Evolutionary conservation across 1,139 yeast genomes (phyloP).

Genomic region (Saccharomyces hybrid): DNA sequence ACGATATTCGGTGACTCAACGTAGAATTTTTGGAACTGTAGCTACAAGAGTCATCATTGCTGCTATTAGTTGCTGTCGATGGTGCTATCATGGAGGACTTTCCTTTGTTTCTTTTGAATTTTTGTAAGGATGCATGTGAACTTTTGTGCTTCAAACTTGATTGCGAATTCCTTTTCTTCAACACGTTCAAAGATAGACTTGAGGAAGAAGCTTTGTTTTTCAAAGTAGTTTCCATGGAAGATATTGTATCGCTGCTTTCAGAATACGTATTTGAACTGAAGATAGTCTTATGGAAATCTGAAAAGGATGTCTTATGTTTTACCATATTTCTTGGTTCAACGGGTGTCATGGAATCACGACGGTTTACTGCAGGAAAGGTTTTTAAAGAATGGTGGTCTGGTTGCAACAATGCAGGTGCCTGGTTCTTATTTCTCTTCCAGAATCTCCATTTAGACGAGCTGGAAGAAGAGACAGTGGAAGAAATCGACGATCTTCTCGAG

Average conservation of each 20-base stretch:
- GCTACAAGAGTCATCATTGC: conserved; percentile 12
- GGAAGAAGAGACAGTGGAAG: conserved; percentile 1
- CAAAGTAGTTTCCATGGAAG: conserved; percentile 8
- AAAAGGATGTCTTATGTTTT: conserved; percentile 10
- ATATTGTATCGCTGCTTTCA: not conserved
- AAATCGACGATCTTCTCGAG: conserved; percentile 14
- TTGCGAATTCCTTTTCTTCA: conserved; percentile 25
- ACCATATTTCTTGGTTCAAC: not conserved
- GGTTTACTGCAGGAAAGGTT: not conserved
- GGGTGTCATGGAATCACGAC: not conserved
- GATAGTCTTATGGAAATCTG: conserved; percentile 20
- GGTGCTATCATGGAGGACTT: conserved; percentile 14
- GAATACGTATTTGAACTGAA: conserved; percentile 3
- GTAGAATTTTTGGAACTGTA: conserved; percentile 7
- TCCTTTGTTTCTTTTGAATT: conserved; percentile 22
- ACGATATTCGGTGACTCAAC: conserved; percentile 37
- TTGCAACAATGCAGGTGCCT: not conserved
- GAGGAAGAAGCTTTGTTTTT: conserved; percentile 25
- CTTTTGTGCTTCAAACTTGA: conserved; percentile 26
- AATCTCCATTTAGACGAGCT: conserved; percentile 29
- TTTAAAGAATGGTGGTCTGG: conserved; percentile 11
- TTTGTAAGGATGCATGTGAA: conserved; percentile 29
- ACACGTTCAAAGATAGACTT: conserved; percentile 19
- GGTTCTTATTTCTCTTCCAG: conserved; percentile 23
- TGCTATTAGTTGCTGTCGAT: conserved; percentile 5